Conservation (phyloP, 108 stramenopile species). For the Fragilariopsis cylindrus region DNA sequence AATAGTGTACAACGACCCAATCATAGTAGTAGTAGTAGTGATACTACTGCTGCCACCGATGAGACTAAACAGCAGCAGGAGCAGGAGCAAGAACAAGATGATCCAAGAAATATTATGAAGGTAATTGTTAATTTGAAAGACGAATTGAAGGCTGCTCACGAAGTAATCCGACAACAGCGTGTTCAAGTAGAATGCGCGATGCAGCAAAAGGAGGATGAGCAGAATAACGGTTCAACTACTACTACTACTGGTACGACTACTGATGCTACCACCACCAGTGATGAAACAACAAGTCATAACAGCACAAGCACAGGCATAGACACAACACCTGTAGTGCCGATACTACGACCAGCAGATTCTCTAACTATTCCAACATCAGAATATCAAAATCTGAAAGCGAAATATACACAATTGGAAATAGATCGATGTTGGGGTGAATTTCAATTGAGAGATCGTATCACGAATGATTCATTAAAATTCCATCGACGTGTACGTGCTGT, state of each 20-base stretch:
- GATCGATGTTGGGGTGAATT: conserved; percentile 35
- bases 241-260: not conserved
- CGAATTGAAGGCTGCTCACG: conserved; percentile 31
- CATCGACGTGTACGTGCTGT: conserved; percentile 28
- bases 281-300: not conserved
- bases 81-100: conserved; percentile 10
- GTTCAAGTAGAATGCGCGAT: conserved; percentile 15
- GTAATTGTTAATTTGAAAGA: conserved; percentile 39
- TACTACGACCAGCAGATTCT: not conserved
- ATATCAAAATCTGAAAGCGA: conserved; percentile 14
- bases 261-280: not conserved
- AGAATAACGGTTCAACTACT: not conserved
- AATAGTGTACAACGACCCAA: not conserved
- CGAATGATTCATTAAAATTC: conserved; percentile 34
- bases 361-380: not conserved
- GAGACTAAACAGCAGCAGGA: not conserved
- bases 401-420: conserved; percentile 25
- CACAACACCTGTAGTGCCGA: not conserved
- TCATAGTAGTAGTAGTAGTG: not conserved
- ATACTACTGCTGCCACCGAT: not conserved
- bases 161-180: conserved; percentile 35
- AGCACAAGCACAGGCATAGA: not conserved
- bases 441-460: conserved; percentile 38
- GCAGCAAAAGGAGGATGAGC: conserved; percentile 5
- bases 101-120: conserved; percentile 24